Percentiles rank a stretch among this genome's conserved stretches.
Conservation (phyloP, 2,329 filamentous ascomycete genomes). For the Microdochium nivale region DNA sequence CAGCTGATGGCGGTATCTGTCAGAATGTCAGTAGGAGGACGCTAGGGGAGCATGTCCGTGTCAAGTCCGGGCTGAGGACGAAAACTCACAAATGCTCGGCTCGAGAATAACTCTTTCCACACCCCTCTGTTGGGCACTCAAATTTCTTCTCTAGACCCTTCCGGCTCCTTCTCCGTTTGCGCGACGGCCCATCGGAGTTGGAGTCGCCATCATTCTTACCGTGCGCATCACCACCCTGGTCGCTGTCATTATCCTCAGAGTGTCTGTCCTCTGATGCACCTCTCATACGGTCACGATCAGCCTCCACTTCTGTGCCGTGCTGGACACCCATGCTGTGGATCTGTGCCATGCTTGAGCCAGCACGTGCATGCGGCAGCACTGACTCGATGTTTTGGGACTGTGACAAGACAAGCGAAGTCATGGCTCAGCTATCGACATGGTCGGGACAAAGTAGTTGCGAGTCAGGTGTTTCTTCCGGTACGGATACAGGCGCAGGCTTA, state of each 20-base stretch:
- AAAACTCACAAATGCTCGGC: conserved; percentile 80
- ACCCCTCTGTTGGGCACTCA: conserved; percentile 76
- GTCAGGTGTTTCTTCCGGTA: no score
- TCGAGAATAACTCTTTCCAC: conserved; percentile 92
- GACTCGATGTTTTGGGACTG: not conserved
- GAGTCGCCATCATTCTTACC: conserved; percentile 37
- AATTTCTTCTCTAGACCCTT: conserved; percentile 77
- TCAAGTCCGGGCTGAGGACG: not conserved
- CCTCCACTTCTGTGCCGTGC: not conserved
- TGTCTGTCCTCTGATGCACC: not conserved
- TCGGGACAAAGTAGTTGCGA: not conserved
- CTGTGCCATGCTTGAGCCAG: not conserved
- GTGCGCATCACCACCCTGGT: conserved; percentile 26
- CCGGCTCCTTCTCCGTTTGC: conserved; percentile 61
- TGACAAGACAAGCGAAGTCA: not conserved
- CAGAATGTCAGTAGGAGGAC: conserved; percentile 12
- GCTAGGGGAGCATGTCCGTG: not conserved
- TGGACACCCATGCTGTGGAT: not conserved
- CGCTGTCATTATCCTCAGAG: conserved; percentile 25
- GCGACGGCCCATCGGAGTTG: conserved; percentile 41
- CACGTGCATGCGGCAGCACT: not conserved
- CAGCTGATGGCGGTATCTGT: conserved; percentile 77
- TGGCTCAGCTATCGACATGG: not conserved
- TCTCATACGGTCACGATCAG: not conserved
- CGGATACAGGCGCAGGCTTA: no score